Percentiles rank a stretch among this genome's conserved stretches.
These are phyloP conservation scores for Dipteronia dyeriana DNA, from an alignment of 345 rosid genomes.

Conservation along the genomic window DNA sequence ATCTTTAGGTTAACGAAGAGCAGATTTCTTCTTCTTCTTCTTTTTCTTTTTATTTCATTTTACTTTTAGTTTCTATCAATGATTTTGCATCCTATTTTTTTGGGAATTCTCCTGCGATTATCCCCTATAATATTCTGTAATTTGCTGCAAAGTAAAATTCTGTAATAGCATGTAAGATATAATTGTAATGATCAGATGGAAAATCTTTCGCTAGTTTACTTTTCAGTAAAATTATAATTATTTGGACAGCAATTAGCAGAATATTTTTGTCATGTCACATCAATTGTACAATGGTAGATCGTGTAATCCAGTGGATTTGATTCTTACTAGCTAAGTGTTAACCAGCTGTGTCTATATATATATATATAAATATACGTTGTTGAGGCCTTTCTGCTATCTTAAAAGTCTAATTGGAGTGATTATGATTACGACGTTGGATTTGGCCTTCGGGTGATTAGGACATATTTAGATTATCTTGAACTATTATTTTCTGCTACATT, in stretches of 20 bases:
- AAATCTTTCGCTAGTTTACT: not conserved
- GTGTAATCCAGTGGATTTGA: constrained; percentile 51
- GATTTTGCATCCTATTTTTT: constrained; percentile 21
- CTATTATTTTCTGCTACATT: constrained; percentile 39
- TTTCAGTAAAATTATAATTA: not conserved
- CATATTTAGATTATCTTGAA: constrained; percentile 32
- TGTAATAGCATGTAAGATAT: constrained; percentile 39
- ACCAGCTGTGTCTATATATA: constrained; percentile 63
- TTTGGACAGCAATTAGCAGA: not conserved
- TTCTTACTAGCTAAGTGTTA: constrained; percentile 45
- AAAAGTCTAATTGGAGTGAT: constrained; percentile 55
- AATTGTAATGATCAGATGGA: constrained; percentile 31
- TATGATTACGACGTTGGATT: constrained; percentile 54
- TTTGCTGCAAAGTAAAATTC: constrained; percentile 32
- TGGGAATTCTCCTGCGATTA: not conserved
- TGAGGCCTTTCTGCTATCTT: constrained; percentile 17
- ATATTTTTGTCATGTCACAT: constrained; percentile 28
- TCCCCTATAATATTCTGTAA: constrained; percentile 38
- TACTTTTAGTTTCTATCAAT: constrained; percentile 14
- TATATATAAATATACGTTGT: constrained; percentile 16
- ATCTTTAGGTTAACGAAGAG: constrained; percentile 28
- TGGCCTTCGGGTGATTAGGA: constrained; percentile 57
- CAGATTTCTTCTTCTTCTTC: not conserved
- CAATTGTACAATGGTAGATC: constrained; percentile 37
- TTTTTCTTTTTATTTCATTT: too few species aligned